Evolutionary conservation across 306 rosid species (phyloP), one percentile per base, ranked within the genome.

Genomic region (Lathyrus oleraceus): DNA sequence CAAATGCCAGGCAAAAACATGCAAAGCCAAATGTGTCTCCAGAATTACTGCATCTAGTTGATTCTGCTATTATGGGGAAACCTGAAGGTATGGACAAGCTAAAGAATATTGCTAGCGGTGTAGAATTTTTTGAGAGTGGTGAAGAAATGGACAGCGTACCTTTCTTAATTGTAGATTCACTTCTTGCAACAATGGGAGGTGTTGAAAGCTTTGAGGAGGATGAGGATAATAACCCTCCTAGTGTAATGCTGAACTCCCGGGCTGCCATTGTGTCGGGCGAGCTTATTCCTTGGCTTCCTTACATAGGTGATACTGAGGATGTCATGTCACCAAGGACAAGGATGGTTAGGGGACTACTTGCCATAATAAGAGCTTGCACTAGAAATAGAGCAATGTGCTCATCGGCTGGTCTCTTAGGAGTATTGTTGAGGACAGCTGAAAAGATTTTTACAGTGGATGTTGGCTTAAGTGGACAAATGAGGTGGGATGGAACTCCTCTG

Each of bases 31-130:
- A 85, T 12, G 99, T 91, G 59, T 88, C 99, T 78, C 99, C 99
- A 14, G 99, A 94, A 83, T 81, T 94, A 61, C 79, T 91, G 83
- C 99, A 94, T 80, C 80, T 94, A 67, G 96, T 94, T 76, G 99
- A 94, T 86, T 94, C 99, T 59, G 97, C 99, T 79, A 94, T 94
- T 48, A 91, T 94, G 99, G 99, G 99, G 61, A 94, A 94, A 86
- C 95, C 91, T 68, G 96, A 94, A 81, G 82, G 92, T 81, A 59
- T 91, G 80, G 96, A 88, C 73, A 91, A 91, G 61, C 78, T 94
- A 66, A 94, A 94, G 84, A 94, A 87, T 74, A 81, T 94, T 78
- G 99, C 90, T 52, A 83, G 85, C 71, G 97, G 99, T 47, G 74
- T 74, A 70, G 96, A 89, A 82, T 76, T 64, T 69, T 94, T 91